Evolutionary conservation across 352 stramenopile genomes (phyloP).

Genomic region (Phytophthora fragariaefolia): DNA sequence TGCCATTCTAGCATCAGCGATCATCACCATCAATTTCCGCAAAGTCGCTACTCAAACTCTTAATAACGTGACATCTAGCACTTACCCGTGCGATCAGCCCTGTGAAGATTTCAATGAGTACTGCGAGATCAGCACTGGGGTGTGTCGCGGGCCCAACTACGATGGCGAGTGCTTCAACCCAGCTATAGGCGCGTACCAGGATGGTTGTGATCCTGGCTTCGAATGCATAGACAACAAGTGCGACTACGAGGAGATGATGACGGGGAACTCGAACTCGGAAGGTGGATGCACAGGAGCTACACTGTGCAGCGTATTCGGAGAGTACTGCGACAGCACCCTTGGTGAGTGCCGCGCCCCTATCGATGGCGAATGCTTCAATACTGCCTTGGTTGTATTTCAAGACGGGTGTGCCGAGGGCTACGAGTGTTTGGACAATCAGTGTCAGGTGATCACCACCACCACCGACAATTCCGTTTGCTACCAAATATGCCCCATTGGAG

Average conservation of each 20-base stretch:
- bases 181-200: constrained; percentile 18
- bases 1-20: not conserved
- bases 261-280: not conserved
- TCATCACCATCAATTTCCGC: constrained; percentile 2
- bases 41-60: constrained; percentile 2
- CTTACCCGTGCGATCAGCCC: constrained; percentile 10
- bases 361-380: not conserved
- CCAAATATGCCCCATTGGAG: constrained; percentile 24
- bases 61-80: constrained; percentile 6
- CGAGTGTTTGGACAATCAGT: not conserved
- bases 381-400: not conserved
- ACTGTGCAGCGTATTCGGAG: not conserved
- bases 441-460: not conserved
- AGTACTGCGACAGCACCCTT: not conserved
- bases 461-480: constrained; percentile 15
- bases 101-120: constrained; percentile 36
- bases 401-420: constrained; percentile 1
- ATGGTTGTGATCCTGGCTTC: constrained; percentile 26
- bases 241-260: constrained; percentile 9
- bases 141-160: constrained; percentile 18
- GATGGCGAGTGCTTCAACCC: constrained; percentile 24
- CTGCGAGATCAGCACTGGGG: constrained; percentile 30
- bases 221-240: constrained; percentile 31
- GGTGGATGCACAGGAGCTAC: constrained; percentile 1
- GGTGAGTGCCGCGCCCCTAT: not conserved